Conservation (phyloP, 208 protist genomes). For the Acanthamoeba triangularis region DNA sequence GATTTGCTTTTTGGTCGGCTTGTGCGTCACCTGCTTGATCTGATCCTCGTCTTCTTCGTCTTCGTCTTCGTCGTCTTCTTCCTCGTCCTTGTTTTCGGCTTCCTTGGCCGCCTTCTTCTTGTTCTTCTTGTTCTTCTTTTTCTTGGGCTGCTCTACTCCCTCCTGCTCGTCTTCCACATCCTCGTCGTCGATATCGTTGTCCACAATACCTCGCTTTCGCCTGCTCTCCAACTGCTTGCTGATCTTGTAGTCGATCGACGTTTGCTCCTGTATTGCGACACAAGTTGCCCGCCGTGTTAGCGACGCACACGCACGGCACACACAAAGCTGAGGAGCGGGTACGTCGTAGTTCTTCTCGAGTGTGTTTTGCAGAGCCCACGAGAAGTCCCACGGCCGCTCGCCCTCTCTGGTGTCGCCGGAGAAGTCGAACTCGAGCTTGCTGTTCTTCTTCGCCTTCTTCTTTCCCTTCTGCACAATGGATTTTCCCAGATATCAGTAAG, state of each 20-base stretch:
- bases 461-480: too few relatives aligned
- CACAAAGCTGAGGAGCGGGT: too few relatives aligned
- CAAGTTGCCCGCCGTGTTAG: background rate
- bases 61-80: conserved; percentile 34
- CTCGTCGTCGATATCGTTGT: conserved; percentile 52
- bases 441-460: background rate
- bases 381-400: conserved; percentile 37
- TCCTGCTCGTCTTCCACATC: background rate
- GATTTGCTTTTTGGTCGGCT: conserved; percentile 54
- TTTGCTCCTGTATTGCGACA: conserved; percentile 15
- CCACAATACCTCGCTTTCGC: background rate
- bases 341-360: conserved; percentile 57
- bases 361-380: conserved; percentile 8
- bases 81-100: conserved; percentile 52
- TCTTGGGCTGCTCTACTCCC: background rate
- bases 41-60: conserved; percentile 66
- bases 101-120: conserved; percentile 33
- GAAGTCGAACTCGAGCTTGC: conserved; percentile 4
- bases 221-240: background rate
- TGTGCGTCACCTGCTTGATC: background rate
- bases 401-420: background rate
- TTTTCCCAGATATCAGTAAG: background rate
- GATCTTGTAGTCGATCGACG: conserved; percentile 65
- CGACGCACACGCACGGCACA: background rate
- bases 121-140: conserved; percentile 7